phyloP scores from a whole-genome alignment of 805 yeast genomes.

The Candida silvicultrix region DNA sequence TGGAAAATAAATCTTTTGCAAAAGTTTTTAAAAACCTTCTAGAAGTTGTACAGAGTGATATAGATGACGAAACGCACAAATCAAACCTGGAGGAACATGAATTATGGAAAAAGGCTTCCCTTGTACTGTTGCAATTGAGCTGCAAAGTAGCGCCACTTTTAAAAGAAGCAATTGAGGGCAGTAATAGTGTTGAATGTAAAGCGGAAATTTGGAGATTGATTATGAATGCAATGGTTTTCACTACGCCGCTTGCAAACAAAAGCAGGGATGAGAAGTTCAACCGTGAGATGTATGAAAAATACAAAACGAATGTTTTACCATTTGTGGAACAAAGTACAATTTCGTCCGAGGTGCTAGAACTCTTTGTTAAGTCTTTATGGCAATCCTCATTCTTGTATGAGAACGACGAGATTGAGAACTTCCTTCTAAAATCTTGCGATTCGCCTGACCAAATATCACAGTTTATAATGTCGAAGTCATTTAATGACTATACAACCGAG shows the following conservation, averaged over 20 bases:
- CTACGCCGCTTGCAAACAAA: slow-evolving; percentile 28
- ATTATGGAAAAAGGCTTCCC: slow-evolving; percentile 52
- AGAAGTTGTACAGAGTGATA: slow-evolving; percentile 43
- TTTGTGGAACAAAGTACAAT: slow-evolving; percentile 26
- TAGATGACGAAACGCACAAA: slow-evolving; percentile 24
- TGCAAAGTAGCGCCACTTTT: slow-evolving; percentile 19
- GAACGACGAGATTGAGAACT: slow-evolving; percentile 47
- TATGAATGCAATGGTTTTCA: slow-evolving; percentile 33
- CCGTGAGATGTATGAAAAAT: slow-evolving; percentile 33
- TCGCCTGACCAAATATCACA: slow-evolving; percentile 31
- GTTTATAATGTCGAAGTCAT: slow-evolving; percentile 33
- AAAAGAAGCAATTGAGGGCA: slow-evolving; percentile 4
- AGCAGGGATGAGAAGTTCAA: slow-evolving; percentile 38
- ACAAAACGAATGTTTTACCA: slow-evolving; percentile 37
- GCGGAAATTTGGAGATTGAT: slow-evolving; percentile 33
- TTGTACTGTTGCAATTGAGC: slow-evolving; percentile 32
- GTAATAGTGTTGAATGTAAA: background rate
- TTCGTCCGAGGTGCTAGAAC: slow-evolving; percentile 28
- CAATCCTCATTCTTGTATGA: slow-evolving; percentile 52
- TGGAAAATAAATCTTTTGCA: slow-evolving; percentile 38
- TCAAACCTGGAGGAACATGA: slow-evolving; percentile 16
- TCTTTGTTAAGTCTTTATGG: slow-evolving; percentile 47
- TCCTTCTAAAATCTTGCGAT: slow-evolving; percentile 22
- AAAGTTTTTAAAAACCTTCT: slow-evolving; percentile 44
- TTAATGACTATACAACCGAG: slow-evolving; percentile 50